These are phyloP conservation scores for Pachysandra terminalis DNA, from an alignment of 164 flowering plant genomes.

Conservation along the genomic window DNA sequence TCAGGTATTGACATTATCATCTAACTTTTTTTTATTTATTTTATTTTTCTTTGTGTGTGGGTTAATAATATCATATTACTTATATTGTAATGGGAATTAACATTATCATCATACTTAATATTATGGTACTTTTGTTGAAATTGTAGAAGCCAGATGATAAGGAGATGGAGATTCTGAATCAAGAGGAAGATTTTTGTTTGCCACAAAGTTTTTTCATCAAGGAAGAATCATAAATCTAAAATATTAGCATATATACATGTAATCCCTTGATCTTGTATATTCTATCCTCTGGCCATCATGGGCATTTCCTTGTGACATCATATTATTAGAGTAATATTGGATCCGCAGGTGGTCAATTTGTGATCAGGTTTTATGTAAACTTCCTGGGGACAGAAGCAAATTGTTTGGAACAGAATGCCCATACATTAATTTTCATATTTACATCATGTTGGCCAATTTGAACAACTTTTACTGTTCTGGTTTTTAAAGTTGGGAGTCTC, in stretches of 20 bases:
- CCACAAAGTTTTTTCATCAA: conserved; percentile 69
- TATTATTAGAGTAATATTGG: neutral
- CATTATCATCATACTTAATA: neutral
- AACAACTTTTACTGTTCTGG: too few relatives aligned
- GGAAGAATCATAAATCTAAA: conserved; percentile 49
- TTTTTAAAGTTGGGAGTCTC: too few relatives aligned
- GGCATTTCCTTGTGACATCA: neutral
- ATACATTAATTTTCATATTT: neutral
- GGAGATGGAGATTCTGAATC: conserved; percentile 62
- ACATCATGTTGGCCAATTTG: too few relatives aligned
- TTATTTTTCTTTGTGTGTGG: too few relatives aligned
- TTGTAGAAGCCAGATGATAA: conserved; percentile 88
- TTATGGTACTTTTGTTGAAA: conserved; percentile 1
- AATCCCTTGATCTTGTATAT: conserved; percentile 2
- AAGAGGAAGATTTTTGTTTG: conserved; percentile 79
- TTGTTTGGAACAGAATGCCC: neutral
- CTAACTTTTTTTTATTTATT: too few relatives aligned
- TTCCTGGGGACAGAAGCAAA: neutral
- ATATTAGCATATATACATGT: neutral
- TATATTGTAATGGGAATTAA: neutral
- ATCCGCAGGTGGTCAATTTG: neutral
- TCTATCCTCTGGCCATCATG: neutral
- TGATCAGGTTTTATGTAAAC: neutral
- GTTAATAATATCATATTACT: too few relatives aligned
- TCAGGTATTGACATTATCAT: neutral